phyloP scores from a whole-genome alignment of 176 grass and related monocot species.

The Oryza coarctata region DNA sequence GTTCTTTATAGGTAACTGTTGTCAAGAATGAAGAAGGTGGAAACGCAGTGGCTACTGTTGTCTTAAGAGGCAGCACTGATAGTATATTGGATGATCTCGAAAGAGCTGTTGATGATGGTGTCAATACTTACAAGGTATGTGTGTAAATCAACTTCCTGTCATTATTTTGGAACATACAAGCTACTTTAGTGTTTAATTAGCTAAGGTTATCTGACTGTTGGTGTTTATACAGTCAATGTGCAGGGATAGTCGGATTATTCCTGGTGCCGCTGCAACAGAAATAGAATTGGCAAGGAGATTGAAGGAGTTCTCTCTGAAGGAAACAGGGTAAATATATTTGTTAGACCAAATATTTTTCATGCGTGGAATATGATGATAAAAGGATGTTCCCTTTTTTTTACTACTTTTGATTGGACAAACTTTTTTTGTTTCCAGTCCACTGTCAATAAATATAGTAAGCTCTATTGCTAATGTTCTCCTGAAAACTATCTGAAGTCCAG shows the following conservation, averaged over 20 bases:
- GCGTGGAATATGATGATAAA: not conserved
- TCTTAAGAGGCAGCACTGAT: slow-evolving; percentile 88
- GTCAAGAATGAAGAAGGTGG: slow-evolving; percentile 87
- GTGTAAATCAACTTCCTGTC: not conserved
- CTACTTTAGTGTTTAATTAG: not conserved
- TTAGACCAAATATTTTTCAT: not conserved
- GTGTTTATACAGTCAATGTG: slow-evolving; percentile 83
- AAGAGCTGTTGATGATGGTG: slow-evolving; percentile 95
- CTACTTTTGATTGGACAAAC: not conserved
- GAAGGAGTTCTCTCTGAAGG: slow-evolving; percentile 91
- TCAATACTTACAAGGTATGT: slow-evolving; percentile 92
- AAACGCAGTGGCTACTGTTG: slow-evolving; percentile 80
- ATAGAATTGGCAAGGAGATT: slow-evolving; percentile 84
- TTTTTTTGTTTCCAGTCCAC: not conserved
- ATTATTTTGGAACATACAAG: not conserved
- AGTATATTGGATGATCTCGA: slow-evolving; percentile 96
- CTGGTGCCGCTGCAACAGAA: slow-evolving; percentile 87
- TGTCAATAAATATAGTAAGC: not conserved
- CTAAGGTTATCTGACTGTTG: not conserved
- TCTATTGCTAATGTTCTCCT: not conserved
- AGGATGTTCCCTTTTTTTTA: not conserved
- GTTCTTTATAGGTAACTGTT: slow-evolving; percentile 59
- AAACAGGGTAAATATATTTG: slow-evolving; percentile 74
- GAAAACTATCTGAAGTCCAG: not conserved
- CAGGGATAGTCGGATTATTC: slow-evolving; percentile 83